Base-by-base conservation (phyloP, 2,329 filamentous ascomycete species). In the Penicillium fuscoglaucum region DNA sequence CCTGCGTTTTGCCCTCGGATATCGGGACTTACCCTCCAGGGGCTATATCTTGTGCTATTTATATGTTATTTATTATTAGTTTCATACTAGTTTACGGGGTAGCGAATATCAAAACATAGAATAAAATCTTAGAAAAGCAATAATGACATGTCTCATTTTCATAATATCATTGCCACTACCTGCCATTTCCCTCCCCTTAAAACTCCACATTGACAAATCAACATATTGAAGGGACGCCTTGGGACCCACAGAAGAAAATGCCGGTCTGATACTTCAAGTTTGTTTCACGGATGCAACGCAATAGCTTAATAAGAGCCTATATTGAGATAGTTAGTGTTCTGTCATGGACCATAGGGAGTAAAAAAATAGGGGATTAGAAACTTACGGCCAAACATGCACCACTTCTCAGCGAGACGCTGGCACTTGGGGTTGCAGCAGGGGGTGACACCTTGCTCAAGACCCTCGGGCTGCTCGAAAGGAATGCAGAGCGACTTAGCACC, bases 371-470 rank as follows among this genome's bases (percentile, higher is more conserved):
- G 68, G 69, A 70, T 64, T 72, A 72, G 31, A 70, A 72, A 71
- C 75, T 71, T 89, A 79, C 89, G 83, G 70, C 93, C 93, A 77
- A 97, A 98, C 87, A 97, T 89, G 76, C 90, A 90, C 89, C 91
- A 98, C 70, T 88, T 85, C 82, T 93, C 86, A 19, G 93, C 93
- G 51, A 86, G 79, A 63, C 81, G 82, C 61, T 82, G 81, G 79
- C 93, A 98, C 71, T 93, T 89, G 43, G 93, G 93, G 82, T 90
- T 97, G 68, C 93, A 82, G 74, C 95, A 99, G 78, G 95, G 93
- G 58, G 91, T 96, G 79, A 90, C 88, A 50, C 90, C 93, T 65
- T 86, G 81, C 63, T 89, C 84, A 63, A 96, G 80, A 26, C 89
- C 90, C 69, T 89, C 86, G 40, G 93, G 93, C 85, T 96, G 91